These are phyloP conservation scores for Paralagenidium karlingii DNA, from an alignment of 352 stramenopile species.

Conservation along the genomic window DNA sequence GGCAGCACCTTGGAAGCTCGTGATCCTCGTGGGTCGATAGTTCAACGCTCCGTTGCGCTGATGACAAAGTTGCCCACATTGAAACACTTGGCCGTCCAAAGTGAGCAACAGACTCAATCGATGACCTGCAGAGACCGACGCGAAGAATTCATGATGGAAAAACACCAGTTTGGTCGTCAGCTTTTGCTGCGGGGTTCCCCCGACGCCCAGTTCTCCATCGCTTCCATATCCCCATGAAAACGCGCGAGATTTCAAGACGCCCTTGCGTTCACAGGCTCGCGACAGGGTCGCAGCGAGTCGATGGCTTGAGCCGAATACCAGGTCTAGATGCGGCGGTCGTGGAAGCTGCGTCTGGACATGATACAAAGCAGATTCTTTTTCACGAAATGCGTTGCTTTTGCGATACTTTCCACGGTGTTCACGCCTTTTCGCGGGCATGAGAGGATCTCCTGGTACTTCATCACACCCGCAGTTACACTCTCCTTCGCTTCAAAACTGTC, in stretches of 20 bases:
- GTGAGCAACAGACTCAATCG: slow-evolving; percentile 51
- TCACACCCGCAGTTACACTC: no score
- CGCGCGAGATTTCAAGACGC: slow-evolving; percentile 13
- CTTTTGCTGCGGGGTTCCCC: slow-evolving; percentile 11
- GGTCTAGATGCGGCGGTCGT: slow-evolving; percentile 5
- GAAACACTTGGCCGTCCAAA: slow-evolving; percentile 21
- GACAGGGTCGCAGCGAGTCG: slow-evolving; percentile 26
- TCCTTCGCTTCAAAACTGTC: no score
- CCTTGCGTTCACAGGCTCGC: slow-evolving; percentile 10
- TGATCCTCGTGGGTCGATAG: slow-evolving; percentile 14
- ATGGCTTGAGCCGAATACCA: slow-evolving; percentile 17
- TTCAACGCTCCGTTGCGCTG: slow-evolving; percentile 43
- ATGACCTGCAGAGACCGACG: slow-evolving; percentile 30
- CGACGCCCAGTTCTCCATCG: slow-evolving; percentile 29
- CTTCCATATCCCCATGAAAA: slow-evolving; percentile 45
- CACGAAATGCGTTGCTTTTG: slow-evolving; percentile 22
- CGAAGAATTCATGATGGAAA: slow-evolving; percentile 22
- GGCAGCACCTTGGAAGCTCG: neutral
- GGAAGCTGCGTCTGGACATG: neutral
- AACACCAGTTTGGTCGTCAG: slow-evolving; percentile 17
- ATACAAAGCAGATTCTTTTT: slow-evolving; percentile 14
- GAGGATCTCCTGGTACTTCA: no score
- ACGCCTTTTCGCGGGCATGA: no score
- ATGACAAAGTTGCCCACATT: slow-evolving; percentile 35
- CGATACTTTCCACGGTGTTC: no score